phyloP scores from a whole-genome alignment of 2,329 filamentous ascomycete genomes.

The Emergomyces africanus region DNA sequence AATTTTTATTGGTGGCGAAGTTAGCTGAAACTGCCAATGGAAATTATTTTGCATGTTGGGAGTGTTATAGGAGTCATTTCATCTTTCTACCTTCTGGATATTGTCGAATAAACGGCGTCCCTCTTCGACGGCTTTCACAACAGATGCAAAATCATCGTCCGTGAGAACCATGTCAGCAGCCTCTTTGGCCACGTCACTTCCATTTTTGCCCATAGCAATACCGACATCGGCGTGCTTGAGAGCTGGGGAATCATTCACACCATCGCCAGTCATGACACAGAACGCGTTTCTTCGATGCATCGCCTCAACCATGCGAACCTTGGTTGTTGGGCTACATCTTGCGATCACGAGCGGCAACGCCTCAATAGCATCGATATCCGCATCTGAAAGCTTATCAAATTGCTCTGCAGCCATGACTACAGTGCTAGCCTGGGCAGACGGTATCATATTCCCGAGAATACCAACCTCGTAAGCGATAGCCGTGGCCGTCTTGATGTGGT shows the following conservation, averaged over 20 bases:
- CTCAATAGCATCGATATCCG: slow-evolving; percentile 48
- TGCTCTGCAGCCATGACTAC: slow-evolving; percentile 59
- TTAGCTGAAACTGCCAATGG: slow-evolving; percentile 1
- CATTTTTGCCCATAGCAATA: slow-evolving; percentile 64
- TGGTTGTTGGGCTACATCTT: slow-evolving; percentile 41
- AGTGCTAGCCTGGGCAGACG: slow-evolving; percentile 44
- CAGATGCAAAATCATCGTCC: slow-evolving; percentile 71
- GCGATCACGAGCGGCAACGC: slow-evolving; percentile 39
- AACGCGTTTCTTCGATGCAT: slow-evolving; percentile 43
- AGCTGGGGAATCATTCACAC: slow-evolving; percentile 66
- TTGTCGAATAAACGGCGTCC: slow-evolving; percentile 70
- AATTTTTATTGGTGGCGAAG: not conserved
- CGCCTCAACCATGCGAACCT: slow-evolving; percentile 65
- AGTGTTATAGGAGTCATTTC: slow-evolving; percentile 7
- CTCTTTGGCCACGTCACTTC: slow-evolving; percentile 67
- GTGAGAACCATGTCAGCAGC: slow-evolving; percentile 38
- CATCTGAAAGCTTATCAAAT: slow-evolving; percentile 60
- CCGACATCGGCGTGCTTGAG: slow-evolving; percentile 65
- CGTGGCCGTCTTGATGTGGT: slow-evolving; percentile 59
- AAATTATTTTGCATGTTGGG: slow-evolving; percentile 38
- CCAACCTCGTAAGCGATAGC: slow-evolving; percentile 68
- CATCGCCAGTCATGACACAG: slow-evolving; percentile 70
- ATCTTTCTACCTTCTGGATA: slow-evolving; percentile 45
- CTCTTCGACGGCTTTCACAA: slow-evolving; percentile 67
- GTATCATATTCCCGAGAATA: slow-evolving; percentile 41